Percentiles rank a stretch among this genome's conserved stretches.
Conservation (phyloP, 2,329 filamentous ascomycete genomes). For the Aspergillus awamori region DNA sequence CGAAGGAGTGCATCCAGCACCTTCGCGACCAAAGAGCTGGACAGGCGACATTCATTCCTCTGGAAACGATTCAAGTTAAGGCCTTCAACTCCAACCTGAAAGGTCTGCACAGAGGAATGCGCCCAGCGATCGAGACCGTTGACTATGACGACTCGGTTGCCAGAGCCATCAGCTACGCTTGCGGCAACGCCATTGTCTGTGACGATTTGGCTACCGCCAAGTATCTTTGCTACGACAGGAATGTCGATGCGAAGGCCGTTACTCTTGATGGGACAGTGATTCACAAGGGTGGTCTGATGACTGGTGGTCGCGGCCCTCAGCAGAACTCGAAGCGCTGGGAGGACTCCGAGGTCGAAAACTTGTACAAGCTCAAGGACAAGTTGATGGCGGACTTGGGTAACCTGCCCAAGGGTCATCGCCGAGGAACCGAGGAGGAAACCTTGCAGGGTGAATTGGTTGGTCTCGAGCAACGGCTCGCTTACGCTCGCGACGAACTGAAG, state of each 20-base stretch:
- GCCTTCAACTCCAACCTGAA: conserved; percentile 88
- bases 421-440: conserved; percentile 75
- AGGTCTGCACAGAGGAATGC: conserved; percentile 77
- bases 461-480: conserved; percentile 74
- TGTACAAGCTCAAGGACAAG: conserved; percentile 76
- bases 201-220: conserved; percentile 86
- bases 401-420: conserved; percentile 76
- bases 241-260: conserved; percentile 89
- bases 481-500: conserved; percentile 73
- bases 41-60: conserved; percentile 90
- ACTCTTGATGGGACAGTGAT: conserved; percentile 95
- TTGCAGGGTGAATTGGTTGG: conserved; percentile 78
- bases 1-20: conserved; percentile 90
- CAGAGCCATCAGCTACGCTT: conserved; percentile 91
- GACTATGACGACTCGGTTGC: conserved; percentile 88
- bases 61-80: conserved; percentile 97
- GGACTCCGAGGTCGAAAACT: conserved; percentile 82
- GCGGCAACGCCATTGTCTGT: conserved; percentile 91
- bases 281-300: conserved; percentile 95
- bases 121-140: conserved; percentile 92
- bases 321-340: conserved; percentile 81
- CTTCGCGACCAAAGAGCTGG: conserved; percentile 85
- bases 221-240: conserved; percentile 81
- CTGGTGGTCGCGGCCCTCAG: conserved; percentile 83
- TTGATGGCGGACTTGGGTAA: conserved; percentile 76